Conservation (phyloP, 352 stramenopile species). For the Pythium monospermum region DNA sequence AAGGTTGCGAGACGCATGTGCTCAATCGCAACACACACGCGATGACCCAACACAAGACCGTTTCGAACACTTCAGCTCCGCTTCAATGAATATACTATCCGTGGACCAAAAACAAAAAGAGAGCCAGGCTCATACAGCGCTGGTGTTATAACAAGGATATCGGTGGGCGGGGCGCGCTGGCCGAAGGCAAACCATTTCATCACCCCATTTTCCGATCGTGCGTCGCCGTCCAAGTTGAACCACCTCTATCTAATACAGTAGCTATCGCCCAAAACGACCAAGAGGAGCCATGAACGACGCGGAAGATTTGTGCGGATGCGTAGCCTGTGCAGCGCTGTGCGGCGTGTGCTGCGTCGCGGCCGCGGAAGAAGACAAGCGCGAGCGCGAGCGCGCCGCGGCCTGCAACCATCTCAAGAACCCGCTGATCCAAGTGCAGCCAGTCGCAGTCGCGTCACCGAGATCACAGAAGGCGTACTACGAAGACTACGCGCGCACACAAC, state of each 20-base stretch:
- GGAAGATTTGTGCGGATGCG: conserved; percentile 70
- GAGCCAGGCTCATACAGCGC: too few relatives aligned
- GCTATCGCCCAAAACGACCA: not conserved
- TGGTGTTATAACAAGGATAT: too few relatives aligned
- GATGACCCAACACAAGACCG: too few relatives aligned
- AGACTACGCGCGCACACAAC: conserved; percentile 13
- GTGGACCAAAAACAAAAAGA: too few relatives aligned
- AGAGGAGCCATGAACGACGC: conserved; percentile 83
- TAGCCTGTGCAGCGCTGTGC: conserved; percentile 66
- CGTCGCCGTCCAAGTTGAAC: too few relatives aligned
- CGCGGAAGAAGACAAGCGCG: conserved; percentile 75
- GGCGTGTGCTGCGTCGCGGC: conserved; percentile 72
- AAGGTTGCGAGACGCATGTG: not conserved
- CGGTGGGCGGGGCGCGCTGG: too few relatives aligned
- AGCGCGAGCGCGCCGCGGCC: conserved; percentile 51
- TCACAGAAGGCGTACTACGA: conserved; percentile 32
- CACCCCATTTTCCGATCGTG: too few relatives aligned
- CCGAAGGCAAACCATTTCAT: too few relatives aligned
- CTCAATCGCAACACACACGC: too few relatives aligned
- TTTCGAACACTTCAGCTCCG: too few relatives aligned
- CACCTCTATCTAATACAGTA: too few relatives aligned
- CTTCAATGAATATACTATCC: too few relatives aligned
- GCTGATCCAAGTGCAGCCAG: conserved; percentile 59
- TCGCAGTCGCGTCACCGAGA: conserved; percentile 42
- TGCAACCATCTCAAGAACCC: conserved; percentile 44